These are phyloP conservation scores for Nannizzia gypsea DNA, from an alignment of 2,329 filamentous ascomycete species.

Conservation along the genomic window DNA sequence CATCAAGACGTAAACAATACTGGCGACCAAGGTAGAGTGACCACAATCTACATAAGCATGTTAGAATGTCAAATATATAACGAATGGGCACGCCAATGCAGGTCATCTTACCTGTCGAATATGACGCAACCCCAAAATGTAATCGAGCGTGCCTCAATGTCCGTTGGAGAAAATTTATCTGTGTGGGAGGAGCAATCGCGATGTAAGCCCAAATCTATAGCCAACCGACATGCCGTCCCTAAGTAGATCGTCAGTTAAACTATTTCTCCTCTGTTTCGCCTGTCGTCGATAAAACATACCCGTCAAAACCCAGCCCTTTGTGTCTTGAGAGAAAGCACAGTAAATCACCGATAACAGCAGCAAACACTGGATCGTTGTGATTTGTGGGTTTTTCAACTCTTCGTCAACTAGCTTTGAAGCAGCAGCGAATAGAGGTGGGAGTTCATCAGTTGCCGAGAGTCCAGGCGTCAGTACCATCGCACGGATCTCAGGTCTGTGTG, in stretches of 20 bases:
- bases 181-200: constrained; percentile 9
- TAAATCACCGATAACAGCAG: constrained; percentile 14
- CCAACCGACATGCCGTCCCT: constrained; percentile 13
- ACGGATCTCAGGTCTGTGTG: constrained; percentile 10
- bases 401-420: constrained; percentile 10
- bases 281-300: background rate
- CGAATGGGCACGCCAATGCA: background rate
- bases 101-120: constrained; percentile 10
- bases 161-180: constrained; percentile 6
- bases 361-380: constrained; percentile 14
- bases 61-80: background rate
- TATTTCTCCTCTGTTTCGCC: background rate
- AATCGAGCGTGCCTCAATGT: constrained; percentile 12
- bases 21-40: constrained; percentile 14
- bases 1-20: constrained; percentile 11
- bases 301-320: constrained; percentile 14
- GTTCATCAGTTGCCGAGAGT: constrained; percentile 2
- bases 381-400: constrained; percentile 12
- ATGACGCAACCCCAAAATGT: constrained; percentile 14
- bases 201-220: constrained; percentile 14
- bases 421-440: constrained; percentile 11
- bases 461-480: constrained; percentile 10
- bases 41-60: constrained; percentile 8
- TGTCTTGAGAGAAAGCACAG: constrained; percentile 13
- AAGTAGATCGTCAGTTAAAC: background rate